Base-by-base conservation (phyloP, 768 basidiomycete genomes). In the Psilocybe subaeruginosa region DNA sequence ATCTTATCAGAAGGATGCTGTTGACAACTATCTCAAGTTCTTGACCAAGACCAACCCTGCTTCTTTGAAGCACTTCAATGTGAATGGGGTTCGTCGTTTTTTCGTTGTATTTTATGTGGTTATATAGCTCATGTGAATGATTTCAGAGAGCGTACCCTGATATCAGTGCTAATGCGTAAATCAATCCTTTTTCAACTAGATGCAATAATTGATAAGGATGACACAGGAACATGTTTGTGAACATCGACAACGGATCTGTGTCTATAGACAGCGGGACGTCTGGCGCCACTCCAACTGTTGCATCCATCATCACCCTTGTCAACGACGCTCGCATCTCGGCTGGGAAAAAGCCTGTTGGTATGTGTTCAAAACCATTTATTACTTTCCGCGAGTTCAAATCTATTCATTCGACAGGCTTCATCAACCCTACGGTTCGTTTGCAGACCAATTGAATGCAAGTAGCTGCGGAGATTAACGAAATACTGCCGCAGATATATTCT, bases 311-410 rank as follows among this genome's bases (percentile, higher is more conserved):
- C 47, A 73, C 84, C 1, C 70, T 84, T 71, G 72, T 85, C 45
- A 85, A 85, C 61, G 85, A 85, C 60, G 82, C 80, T 0, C 76
- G 83, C 3, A 68, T 86, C 41, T 72, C 76, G 11, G 8, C 9
- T 1, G 73, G 74, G 7, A 85, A 84, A 67, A 61, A 65, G 0
- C 70, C 83, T 0, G 75, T 86, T 41, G 84, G 83, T 41, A 47
- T 41, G 66, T 63, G 11, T 30, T 69, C 76, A 31, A 75, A 76
- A 59, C 35, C 29, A 37, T 53, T 17, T 17, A n/a, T 9, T 58
- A 19, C 29, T 59, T 9, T 51, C 41, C 30, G 4, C 17, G 6
- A 55, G n/a, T 17, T 4, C 31, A 45, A n/a, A 61, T 29, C 7
- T 14, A 23, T 16, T 17, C 29, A 27, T 48, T 23, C 31, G 9